These are phyloP conservation scores for Atkinsonella texensis DNA, from an alignment of 2,329 filamentous ascomycete species.

Conservation along the genomic window DNA sequence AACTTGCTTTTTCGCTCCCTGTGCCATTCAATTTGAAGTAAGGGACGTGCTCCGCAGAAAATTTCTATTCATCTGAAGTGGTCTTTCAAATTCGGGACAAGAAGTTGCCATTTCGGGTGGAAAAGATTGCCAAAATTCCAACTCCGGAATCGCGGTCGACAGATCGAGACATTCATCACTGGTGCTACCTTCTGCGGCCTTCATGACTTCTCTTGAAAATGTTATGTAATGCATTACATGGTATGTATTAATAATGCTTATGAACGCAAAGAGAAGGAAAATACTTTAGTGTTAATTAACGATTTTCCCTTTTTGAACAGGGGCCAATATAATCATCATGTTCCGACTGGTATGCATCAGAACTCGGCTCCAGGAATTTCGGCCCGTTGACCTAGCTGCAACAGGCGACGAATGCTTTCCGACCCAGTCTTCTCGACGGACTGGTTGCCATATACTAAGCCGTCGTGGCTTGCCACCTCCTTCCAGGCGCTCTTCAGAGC, in stretches of 20 bases:
- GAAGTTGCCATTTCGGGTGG: slow-evolving; percentile 27
- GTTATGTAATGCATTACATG: not conserved
- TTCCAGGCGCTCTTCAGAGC: slow-evolving; percentile 17
- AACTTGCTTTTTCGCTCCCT: too few species aligned
- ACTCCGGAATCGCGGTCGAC: slow-evolving; percentile 17
- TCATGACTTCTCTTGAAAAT: not conserved
- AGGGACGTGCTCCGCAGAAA: too few species aligned
- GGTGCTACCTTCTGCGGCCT: not conserved
- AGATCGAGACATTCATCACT: not conserved
- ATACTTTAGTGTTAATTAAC: too few species aligned
- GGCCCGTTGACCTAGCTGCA: not conserved
- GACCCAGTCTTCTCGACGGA: not conserved
- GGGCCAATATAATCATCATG: not conserved
- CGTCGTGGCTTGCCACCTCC: slow-evolving; percentile 1
- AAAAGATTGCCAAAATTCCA: slow-evolving; percentile 29
- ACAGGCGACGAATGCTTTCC: slow-evolving; percentile 1
- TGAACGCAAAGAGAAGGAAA: not conserved
- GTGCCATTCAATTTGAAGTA: too few species aligned
- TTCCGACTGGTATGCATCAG: not conserved
- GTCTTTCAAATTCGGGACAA: too few species aligned
- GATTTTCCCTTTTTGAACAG: too few species aligned
- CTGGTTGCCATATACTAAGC: slow-evolving; percentile 7
- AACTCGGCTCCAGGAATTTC: not conserved
- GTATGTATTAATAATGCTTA: not conserved
- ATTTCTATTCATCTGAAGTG: too few species aligned